Conservation (phyloP, 2,329 filamentous ascomycete genomes). For the Penicillium hesseltinei region DNA sequence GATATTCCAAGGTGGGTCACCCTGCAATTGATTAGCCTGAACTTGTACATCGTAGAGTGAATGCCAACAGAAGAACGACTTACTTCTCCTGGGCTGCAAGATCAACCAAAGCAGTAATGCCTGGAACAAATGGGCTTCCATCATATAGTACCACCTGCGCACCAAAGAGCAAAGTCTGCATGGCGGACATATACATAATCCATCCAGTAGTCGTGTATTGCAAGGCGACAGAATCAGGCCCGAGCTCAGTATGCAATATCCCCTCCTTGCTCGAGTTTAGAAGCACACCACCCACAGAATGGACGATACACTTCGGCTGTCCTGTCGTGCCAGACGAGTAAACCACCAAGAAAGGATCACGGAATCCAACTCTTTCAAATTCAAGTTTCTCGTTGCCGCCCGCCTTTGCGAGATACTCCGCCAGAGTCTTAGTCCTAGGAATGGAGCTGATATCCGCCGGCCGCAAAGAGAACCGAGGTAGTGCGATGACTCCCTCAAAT, state of each 20-base stretch:
- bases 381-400: constrained; percentile 39
- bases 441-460: constrained; percentile 14
- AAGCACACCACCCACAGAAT: constrained; percentile 52
- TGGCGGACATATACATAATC: constrained; percentile 78
- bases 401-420: constrained; percentile 9
- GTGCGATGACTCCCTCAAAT: constrained; percentile 52
- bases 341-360: constrained; percentile 73
- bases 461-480: constrained; percentile 11
- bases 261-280: constrained; percentile 58
- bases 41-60: not conserved
- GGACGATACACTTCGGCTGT: constrained; percentile 80
- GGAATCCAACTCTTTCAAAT: constrained; percentile 64
- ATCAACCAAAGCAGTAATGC: constrained; percentile 55
- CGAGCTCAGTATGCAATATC: constrained; percentile 50
- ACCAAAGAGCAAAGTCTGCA: constrained; percentile 61
- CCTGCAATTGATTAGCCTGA: constrained; percentile 54
- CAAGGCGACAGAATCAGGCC: constrained; percentile 45
- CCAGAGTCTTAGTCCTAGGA: constrained; percentile 8
- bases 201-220: constrained; percentile 73
- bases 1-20: constrained; percentile 74
- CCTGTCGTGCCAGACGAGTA: constrained; percentile 81
- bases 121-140: constrained; percentile 74
- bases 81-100: constrained; percentile 51
- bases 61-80: not conserved
- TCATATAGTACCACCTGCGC: constrained; percentile 71